These are phyloP conservation scores for Pleurotus pulmonarius DNA, from an alignment of 768 basidiomycete species.

Conservation along the genomic window DNA sequence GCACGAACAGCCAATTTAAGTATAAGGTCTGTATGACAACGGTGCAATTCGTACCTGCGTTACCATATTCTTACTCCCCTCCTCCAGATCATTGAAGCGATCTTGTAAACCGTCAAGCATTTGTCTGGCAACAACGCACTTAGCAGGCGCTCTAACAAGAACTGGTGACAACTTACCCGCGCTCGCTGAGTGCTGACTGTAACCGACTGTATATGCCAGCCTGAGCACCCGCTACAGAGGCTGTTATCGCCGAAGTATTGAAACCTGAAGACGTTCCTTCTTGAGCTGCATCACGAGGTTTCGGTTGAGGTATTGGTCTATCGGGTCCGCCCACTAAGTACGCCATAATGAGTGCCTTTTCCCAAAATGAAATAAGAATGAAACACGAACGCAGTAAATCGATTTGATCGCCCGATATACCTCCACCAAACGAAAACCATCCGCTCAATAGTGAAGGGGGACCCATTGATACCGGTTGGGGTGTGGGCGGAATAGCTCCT, in stretches of 20 bases:
- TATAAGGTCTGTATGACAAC: too few species aligned
- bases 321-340: conserved; percentile 61
- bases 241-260: conserved; percentile 19
- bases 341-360: neutral
- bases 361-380: neutral
- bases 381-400: conserved; percentile 51
- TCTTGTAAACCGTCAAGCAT: conserved; percentile 59
- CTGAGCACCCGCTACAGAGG: conserved; percentile 32
- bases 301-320: conserved; percentile 41
- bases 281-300: neutral
- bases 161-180: conserved; percentile 45
- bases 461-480: conserved; percentile 57
- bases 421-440: conserved; percentile 50
- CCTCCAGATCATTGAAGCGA: conserved; percentile 58
- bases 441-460: conserved; percentile 53
- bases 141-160: neutral
- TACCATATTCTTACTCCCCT: conserved; percentile 65
- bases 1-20: neutral
- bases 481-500: conserved; percentile 47
- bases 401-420: conserved; percentile 54
- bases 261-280: conserved; percentile 3
- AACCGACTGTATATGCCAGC: conserved; percentile 41
- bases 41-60: conserved; percentile 40
- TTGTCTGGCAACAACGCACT: conserved; percentile 37
- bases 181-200: conserved; percentile 53